Base-by-base conservation (phyloP, 768 basidiomycete species). In the Termitomyces eurrhizus region DNA sequence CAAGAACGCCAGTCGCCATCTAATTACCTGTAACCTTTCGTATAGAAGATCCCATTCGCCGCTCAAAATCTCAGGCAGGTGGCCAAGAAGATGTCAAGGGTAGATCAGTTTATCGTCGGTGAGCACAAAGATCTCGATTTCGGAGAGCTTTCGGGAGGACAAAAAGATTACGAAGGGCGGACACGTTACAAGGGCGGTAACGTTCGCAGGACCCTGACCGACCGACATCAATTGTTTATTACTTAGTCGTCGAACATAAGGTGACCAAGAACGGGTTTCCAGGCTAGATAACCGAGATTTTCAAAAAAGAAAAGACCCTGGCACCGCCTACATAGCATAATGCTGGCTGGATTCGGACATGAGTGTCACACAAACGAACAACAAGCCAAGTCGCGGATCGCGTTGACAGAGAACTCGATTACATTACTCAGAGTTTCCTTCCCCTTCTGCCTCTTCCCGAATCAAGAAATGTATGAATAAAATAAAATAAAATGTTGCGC, bases 341-440 rank as follows among this genome's bases (percentile, higher is more conserved):
- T 59, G 41, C 21, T 53, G 58, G 21, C 58, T 52, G 58, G 4
- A 59, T 62, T 62, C 54, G 66, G 64, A 57, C 57, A 58, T 59
- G 61, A 61, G 53, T 60, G 59, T 65, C 59, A 62, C 29, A 65
- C 29, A 46, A 54, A 58, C 44, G 42, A 63, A 53, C 56, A 63
- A 53, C 58, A 58, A 60, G 57, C 53, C 58, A 55, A 58, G 44
- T 61, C 67, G 64, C 69, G 64, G 67, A 68, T 70, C 67, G 61
- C 37, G 55, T 51, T 66, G 65, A 68, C 68, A 65, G 60, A 48
- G 55, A 67, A 66, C 49, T 62, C 60, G 24, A 61, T 44, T 44
- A 3, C 41, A 42, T 62, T 59, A 57, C 52, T 48, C 48, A 48
- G 32, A 55, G 52, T 60, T 60, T 60, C 32, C 32, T 58, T 57